Evolutionary conservation across 2,329 filamentous ascomycete species (phyloP).

Genomic region (Pseudogymnoascus sp.): DNA sequence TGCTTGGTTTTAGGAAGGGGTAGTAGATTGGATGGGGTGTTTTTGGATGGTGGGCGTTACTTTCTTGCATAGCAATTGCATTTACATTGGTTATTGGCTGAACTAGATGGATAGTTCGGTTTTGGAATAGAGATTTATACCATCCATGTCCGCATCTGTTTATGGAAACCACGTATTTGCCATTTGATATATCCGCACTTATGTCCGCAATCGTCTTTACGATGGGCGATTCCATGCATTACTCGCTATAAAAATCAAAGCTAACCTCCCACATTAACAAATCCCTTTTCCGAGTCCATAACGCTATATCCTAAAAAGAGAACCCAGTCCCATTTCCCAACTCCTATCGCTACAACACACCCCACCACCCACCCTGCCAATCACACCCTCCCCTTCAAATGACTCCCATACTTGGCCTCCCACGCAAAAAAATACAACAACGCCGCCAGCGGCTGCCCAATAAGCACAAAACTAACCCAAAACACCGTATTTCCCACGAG

Average conservation of each 20-base stretch:
- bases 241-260: neutral
- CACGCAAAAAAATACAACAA: slow-evolving; percentile 96
- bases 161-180: too few species aligned
- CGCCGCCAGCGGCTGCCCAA: slow-evolving; percentile 88
- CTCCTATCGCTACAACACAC: neutral
- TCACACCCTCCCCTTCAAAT: neutral
- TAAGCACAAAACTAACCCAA: slow-evolving; percentile 91
- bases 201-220: neutral
- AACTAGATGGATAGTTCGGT: neutral
- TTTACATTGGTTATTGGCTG: neutral
- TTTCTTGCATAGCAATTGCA: neutral
- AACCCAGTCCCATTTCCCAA: neutral
- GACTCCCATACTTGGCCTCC: slow-evolving; percentile 91
- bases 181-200: neutral
- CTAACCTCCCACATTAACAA: neutral
- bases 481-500: slow-evolving; percentile 89
- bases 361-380: neutral
- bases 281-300: neutral
- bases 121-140: neutral
- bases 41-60: neutral
- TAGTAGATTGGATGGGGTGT: neutral
- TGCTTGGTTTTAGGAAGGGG: neutral
- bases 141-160: too few species aligned
- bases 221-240: neutral
- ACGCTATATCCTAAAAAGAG: neutral